Conservation (phyloP, 1,284 basidiomycete genomes). For the Rhodotorula sp. region DNA sequence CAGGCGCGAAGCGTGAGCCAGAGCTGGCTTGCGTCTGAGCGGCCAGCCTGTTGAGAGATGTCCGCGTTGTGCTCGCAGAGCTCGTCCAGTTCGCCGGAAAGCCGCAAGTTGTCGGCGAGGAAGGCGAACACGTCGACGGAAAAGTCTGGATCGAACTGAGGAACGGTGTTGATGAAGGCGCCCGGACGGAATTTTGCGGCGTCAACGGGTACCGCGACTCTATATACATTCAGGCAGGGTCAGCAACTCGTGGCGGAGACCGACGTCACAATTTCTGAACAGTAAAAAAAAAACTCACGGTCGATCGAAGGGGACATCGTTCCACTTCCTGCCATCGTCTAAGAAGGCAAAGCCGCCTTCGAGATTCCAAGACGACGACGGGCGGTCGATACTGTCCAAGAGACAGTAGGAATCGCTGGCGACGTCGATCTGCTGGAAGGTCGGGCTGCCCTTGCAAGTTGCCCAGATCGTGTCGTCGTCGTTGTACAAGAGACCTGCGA, state of each 20-base stretch:
- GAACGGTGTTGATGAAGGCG: constrained; percentile 12
- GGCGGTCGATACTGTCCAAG: constrained; percentile 32
- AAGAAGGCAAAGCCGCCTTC: constrained; percentile 54
- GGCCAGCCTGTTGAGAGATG: constrained; percentile 13
- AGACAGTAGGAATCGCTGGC: constrained; percentile 35
- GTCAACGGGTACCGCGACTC: constrained; percentile 11
- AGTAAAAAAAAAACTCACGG: background rate
- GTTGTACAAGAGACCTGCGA: constrained; percentile 36
- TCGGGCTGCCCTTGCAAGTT: constrained; percentile 21
- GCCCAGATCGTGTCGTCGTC: constrained; percentile 41
- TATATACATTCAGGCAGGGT: background rate
- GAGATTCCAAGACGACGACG: constrained; percentile 25
- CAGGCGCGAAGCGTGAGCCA: constrained; percentile 35
- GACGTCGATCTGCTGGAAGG: constrained; percentile 35
- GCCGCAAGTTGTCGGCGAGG: constrained; percentile 29
- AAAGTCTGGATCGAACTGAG: constrained; percentile 35
- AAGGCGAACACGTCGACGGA: constrained; percentile 21
- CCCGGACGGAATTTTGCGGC: constrained; percentile 19
- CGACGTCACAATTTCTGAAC: background rate
- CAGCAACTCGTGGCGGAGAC: background rate
- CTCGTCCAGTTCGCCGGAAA: constrained; percentile 25
- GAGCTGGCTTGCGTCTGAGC: constrained; percentile 32
- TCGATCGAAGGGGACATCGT: constrained; percentile 24
- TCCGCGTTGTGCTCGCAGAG: constrained; percentile 33
- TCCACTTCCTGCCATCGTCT: constrained; percentile 46